These are phyloP conservation scores for Chrysochromulina parva DNA, from an alignment of 78 protist genomes.

Conservation along the genomic window DNA sequence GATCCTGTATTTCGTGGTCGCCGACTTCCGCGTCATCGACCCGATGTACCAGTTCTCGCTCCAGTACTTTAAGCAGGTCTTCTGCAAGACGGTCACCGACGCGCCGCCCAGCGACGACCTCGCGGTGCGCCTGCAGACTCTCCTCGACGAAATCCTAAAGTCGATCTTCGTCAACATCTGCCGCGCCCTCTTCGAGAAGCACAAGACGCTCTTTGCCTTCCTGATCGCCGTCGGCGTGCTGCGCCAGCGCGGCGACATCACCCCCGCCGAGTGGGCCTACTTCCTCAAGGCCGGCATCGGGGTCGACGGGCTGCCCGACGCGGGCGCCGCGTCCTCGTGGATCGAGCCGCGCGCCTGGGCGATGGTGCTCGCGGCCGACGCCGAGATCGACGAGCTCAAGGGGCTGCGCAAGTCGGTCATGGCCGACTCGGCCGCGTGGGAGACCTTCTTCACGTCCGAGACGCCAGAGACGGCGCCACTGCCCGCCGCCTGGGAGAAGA, in stretches of 20 bases:
- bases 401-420: background rate
- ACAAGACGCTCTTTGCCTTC: constrained; percentile 73
- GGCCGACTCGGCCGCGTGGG: background rate
- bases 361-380: background rate
- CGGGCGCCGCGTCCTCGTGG: background rate
- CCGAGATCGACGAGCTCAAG: background rate
- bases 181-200: constrained; percentile 71
- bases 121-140: background rate
- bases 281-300: constrained; percentile 52
- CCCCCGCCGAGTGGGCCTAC: constrained; percentile 64
- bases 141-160: constrained; percentile 41
- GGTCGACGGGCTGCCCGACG: background rate
- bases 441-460: background rate
- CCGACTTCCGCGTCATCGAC: constrained; percentile 60
- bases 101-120: constrained; percentile 37
- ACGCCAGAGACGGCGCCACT: constrained; percentile 7
- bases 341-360: background rate
- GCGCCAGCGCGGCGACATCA: constrained; percentile 38
- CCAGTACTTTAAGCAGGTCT: constrained; percentile 53
- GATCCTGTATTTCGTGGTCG: constrained; percentile 71
- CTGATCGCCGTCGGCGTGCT: background rate
- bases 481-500: constrained; percentile 27
- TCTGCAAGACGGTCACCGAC: constrained; percentile 32
- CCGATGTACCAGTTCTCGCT: constrained; percentile 75
- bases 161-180: constrained; percentile 60